Evolutionary conservation across 2,329 filamentous ascomycete genomes (phyloP), one percentile per base, ranked within the genome.

Genomic region (Penicillium occitanis): DNA sequence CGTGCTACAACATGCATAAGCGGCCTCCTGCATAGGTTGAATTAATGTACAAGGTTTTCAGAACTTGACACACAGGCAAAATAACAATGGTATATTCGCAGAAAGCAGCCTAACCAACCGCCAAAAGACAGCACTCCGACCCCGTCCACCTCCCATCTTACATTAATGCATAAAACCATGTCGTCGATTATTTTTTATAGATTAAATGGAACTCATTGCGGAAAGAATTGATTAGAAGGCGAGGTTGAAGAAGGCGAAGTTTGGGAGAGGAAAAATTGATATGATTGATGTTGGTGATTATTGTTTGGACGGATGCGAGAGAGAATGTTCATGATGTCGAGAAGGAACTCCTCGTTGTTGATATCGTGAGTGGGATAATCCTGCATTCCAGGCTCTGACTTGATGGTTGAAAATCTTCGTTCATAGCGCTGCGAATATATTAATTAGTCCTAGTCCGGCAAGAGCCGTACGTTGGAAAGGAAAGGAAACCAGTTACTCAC

Each of bases 271-370:
- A 53, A 42, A 10, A n/a, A 33, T 19, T 30, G 17, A 3, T 63
- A 25, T 5, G 35, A 11, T 46, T 55, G 61, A 44, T 22, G 3
- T 44, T 55, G 37, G 7, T 17, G 22, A n/a, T 10, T 33, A 42
- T 50, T 19, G 30, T 35, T 57, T 6, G 25, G 42, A n/a, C 77
- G 75, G 53, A 78, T 79, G 22, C 75, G 75, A 25, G 74, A 76
- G 3, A 79, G 71, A 2, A 75, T 77, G 55, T 73, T 75, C 17
- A 79, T 69, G n/a, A 79, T 77, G 7, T 76, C 76, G 75, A 77
- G 78, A 25, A 79, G 72, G 14, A 79, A 71, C 50, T 79, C 73
- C 25, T 73, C 73, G 11, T 74, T 73, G 42, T 77, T 74, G 64
- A 76, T 64, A 4, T 72, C 69, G 8, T 22, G 37, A 5, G 72